These are phyloP conservation scores for Ensete ventricosum DNA, from an alignment of 176 grass and related monocot genomes.

Conservation along the genomic window DNA sequence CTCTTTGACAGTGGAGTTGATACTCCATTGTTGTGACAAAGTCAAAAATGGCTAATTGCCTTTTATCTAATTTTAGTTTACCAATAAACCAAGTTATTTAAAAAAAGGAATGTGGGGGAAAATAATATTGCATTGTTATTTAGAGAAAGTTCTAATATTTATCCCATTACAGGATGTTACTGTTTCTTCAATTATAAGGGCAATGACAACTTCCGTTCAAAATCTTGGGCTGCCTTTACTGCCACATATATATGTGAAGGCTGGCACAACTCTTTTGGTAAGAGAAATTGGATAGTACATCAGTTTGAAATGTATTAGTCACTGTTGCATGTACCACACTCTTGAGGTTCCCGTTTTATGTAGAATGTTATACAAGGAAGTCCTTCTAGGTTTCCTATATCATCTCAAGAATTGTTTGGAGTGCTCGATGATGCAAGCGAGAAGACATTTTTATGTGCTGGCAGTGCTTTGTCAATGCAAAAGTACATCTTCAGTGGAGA, in stretches of 20 bases:
- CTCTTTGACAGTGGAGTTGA: too few relatives aligned
- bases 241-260: constrained; percentile 9
- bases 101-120: background rate
- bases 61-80: background rate
- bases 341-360: background rate
- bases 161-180: constrained; percentile 1
- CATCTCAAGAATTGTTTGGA: constrained; percentile 11
- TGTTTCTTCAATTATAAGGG: constrained; percentile 1
- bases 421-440: constrained; percentile 20
- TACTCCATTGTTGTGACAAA: background rate
- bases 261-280: constrained; percentile 17
- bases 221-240: constrained; percentile 9
- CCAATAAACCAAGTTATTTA: background rate
- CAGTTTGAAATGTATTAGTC: background rate
- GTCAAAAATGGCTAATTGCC: background rate
- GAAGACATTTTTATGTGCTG: constrained; percentile 11
- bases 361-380: constrained; percentile 10
- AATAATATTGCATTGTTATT: background rate
- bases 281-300: background rate
- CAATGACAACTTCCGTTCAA: background rate
- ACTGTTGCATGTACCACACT: background rate
- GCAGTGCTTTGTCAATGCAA: constrained; percentile 16
- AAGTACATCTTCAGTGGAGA: constrained; percentile 16
- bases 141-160: background rate
- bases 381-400: constrained; percentile 11